Conservation (phyloP, 2,329 filamentous ascomycete genomes). For the Drechmeria coniospora region DNA sequence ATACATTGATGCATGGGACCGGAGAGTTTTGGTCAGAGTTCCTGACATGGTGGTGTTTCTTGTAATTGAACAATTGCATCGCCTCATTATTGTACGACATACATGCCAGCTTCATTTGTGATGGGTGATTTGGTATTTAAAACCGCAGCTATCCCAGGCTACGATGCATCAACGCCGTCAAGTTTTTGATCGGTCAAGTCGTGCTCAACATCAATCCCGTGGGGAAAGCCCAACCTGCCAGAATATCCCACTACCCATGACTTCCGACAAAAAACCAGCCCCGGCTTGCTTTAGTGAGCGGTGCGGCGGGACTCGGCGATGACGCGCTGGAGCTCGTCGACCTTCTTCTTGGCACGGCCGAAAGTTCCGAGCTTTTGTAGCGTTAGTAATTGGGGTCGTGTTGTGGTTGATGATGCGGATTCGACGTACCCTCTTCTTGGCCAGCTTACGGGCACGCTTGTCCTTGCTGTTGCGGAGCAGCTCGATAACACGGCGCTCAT, state of each 20-base stretch:
- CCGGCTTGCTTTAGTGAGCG: conserved; percentile 33
- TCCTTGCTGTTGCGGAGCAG: conserved; percentile 98
- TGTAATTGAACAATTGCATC: too few relatives aligned
- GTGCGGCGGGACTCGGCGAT: conserved; percentile 82
- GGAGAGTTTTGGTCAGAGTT: too few relatives aligned
- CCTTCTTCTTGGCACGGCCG: conserved; percentile 97
- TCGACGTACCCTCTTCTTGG: conserved; percentile 85
- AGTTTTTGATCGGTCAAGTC: conserved; percentile 15
- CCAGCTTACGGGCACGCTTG: conserved; percentile 97
- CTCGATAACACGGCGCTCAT: conserved; percentile 98
- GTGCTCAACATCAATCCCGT: conserved; percentile 22
- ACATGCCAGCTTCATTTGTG: background rate
- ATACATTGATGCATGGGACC: too few relatives aligned
- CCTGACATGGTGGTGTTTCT: too few relatives aligned
- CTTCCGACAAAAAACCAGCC: conserved; percentile 1
- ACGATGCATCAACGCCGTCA: conserved; percentile 16
- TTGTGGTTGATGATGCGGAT: background rate
- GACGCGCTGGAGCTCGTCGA: conserved; percentile 95
- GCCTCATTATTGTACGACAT: conserved; percentile 2
- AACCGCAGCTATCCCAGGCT: conserved; percentile 16
- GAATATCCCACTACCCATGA: background rate
- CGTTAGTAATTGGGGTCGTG: conserved; percentile 7
- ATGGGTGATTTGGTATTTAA: conserved; percentile 20
- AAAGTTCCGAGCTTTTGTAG: conserved; percentile 77
- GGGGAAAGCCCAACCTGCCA: conserved; percentile 10